These are phyloP conservation scores for Termitomyces sp. DNA, from an alignment of 768 basidiomycete species.

Conservation along the genomic window DNA sequence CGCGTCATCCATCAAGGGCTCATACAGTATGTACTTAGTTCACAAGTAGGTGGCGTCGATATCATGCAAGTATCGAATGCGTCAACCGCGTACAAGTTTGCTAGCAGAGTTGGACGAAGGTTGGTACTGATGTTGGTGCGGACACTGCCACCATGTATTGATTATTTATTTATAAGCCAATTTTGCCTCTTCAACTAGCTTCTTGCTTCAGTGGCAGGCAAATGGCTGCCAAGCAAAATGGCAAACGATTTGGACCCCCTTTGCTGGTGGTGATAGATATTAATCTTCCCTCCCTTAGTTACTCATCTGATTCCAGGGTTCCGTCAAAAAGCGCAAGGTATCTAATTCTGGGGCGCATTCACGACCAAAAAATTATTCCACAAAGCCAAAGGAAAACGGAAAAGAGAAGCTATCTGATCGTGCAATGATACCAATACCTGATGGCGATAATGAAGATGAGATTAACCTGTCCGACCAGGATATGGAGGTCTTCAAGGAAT, in stretches of 20 bases:
- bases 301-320: conserved; percentile 20
- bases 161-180: background rate
- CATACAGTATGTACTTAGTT: background rate
- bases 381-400: conserved; percentile 34
- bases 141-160: conserved; percentile 1
- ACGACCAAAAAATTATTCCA: conserved; percentile 20
- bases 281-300: background rate
- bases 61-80: background rate
- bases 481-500: conserved; percentile 59
- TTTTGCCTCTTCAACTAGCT: background rate
- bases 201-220: background rate
- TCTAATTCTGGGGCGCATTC: conserved; percentile 16
- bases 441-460: conserved; percentile 39
- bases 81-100: background rate
- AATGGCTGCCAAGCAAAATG: conserved; percentile 21
- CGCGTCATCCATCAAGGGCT: conserved; percentile 34
- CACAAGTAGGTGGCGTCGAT: background rate
- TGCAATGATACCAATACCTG: conserved; percentile 61
- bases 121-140: too few relatives aligned
- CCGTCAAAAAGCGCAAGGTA: conserved; percentile 62
- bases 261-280: conserved; percentile 17
- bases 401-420: conserved; percentile 61
- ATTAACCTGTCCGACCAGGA: conserved; percentile 65
- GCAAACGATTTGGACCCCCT: conserved; percentile 28
- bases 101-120: background rate